phyloP scores from a whole-genome alignment of 169 alveolate genomes.

The Plasmodium cynomolgi region DNA sequence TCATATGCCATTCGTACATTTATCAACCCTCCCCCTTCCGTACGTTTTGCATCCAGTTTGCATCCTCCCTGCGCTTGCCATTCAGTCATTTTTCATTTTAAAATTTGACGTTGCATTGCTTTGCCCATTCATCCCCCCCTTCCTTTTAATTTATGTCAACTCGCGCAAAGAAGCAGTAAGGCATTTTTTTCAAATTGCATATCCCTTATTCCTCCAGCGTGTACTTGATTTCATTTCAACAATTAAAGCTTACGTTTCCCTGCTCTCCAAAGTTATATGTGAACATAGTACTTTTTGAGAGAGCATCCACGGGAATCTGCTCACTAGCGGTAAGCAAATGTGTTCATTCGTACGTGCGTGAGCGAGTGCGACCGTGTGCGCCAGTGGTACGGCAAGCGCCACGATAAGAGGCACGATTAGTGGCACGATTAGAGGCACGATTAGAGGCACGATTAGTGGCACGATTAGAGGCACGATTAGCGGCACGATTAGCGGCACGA shows the following conservation, averaged over 20 bases:
- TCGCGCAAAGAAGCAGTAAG: neutral
- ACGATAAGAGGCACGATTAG: neutral
- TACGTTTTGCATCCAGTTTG: neutral
- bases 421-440: no score
- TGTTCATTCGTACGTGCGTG: neutral
- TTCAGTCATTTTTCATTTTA: neutral
- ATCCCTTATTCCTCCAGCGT: neutral
- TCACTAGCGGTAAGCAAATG: neutral
- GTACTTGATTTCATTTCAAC: neutral
- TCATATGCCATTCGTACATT: neutral
- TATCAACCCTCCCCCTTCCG: neutral
- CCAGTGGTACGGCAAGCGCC: neutral
- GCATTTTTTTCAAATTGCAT: neutral
- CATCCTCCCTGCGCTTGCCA: neutral
- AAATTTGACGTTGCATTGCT: slow-evolving; percentile 14
- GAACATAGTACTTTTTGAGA: neutral
- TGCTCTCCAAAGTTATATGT: neutral
- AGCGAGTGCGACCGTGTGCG: neutral
- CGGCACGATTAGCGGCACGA: neutral
- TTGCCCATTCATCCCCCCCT: neutral
- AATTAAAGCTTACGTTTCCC: neutral
- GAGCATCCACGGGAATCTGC: neutral
- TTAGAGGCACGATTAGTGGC: no score
- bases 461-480: no score
- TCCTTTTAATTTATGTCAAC: slow-evolving; percentile 3